phyloP scores from a whole-genome alignment of 352 stramenopile species.

The Peronosclerospora sorghi region DNA sequence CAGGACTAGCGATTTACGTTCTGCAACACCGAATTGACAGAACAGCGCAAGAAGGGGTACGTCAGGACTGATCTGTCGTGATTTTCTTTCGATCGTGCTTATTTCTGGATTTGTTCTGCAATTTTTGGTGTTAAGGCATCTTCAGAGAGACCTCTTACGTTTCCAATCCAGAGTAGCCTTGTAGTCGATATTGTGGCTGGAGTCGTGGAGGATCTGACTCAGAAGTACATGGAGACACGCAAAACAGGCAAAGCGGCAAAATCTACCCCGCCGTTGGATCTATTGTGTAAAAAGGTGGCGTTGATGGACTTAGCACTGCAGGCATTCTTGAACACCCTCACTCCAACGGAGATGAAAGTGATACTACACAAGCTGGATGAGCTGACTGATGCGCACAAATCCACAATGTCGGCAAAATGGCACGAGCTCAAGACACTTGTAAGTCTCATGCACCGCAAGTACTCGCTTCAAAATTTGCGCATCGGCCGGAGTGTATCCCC shows the following conservation, averaged over 20 bases:
- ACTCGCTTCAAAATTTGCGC: slow-evolving; percentile 67
- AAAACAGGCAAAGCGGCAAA: slow-evolving; percentile 26
- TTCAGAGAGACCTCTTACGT: slow-evolving; percentile 67
- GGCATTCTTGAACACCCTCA: slow-evolving; percentile 65
- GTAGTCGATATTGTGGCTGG: slow-evolving; percentile 72
- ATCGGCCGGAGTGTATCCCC: slow-evolving; percentile 34
- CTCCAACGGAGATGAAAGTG: slow-evolving; percentile 52
- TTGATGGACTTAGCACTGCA: slow-evolving; percentile 77
- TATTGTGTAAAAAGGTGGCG: slow-evolving; percentile 74
- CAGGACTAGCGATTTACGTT: slow-evolving; percentile 65
- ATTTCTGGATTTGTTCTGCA: neutral
- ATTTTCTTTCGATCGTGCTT: neutral
- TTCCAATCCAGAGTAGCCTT: slow-evolving; percentile 62
- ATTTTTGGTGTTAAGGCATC: slow-evolving; percentile 9
- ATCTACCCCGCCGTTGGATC: slow-evolving; percentile 42
- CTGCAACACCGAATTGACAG: slow-evolving; percentile 75
- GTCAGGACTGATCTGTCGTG: slow-evolving; percentile 2
- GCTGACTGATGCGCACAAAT: slow-evolving; percentile 61
- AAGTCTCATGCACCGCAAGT: slow-evolving; percentile 78
- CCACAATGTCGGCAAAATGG: slow-evolving; percentile 74
- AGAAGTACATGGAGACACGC: slow-evolving; percentile 52
- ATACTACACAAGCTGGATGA: slow-evolving; percentile 64
- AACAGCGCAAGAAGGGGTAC: slow-evolving; percentile 28
- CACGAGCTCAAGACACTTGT: slow-evolving; percentile 81
- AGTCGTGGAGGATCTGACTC: slow-evolving; percentile 68